Evolutionary conservation across 73 alveolate genomes (phyloP).

Genomic region (Tetrahymena thermophila): DNA sequence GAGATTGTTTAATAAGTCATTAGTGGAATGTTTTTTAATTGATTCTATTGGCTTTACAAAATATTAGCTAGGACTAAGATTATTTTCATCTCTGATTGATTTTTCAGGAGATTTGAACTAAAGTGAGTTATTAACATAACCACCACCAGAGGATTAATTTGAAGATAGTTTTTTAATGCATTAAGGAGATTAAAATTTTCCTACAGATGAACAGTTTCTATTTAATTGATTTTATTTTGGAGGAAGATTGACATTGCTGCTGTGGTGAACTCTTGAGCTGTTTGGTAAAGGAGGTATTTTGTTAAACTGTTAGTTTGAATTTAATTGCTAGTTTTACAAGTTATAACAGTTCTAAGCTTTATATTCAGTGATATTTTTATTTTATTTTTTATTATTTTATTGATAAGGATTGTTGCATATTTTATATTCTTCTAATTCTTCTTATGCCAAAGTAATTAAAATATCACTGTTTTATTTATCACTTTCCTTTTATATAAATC

Average conservation of each 20-base stretch:
- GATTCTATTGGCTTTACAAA: neutral
- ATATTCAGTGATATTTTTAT: neutral
- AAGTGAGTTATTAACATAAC: neutral
- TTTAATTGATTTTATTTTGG: neutral
- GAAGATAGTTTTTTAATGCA: neutral
- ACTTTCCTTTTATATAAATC: neutral
- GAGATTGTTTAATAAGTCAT: neutral
- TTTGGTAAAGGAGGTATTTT: neutral
- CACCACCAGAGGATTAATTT: neutral
- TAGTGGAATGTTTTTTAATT: neutral
- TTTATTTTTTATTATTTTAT: too few relatives aligned
- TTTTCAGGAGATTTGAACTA: neutral
- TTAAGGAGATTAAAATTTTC: neutral
- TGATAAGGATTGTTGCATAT: neutral
- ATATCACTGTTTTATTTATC: neutral
- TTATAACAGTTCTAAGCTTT: neutral
- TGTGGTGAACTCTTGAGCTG: neutral
- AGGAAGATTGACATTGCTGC: neutral
- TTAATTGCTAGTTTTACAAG: neutral
- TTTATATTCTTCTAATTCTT: neutral
- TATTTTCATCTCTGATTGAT: neutral
- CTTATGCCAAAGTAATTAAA: neutral
- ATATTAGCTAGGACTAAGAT: neutral
- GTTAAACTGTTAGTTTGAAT: neutral
- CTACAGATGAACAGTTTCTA: neutral